These are phyloP conservation scores for Russula lepida DNA, from an alignment of 768 basidiomycete genomes.

Conservation along the genomic window DNA sequence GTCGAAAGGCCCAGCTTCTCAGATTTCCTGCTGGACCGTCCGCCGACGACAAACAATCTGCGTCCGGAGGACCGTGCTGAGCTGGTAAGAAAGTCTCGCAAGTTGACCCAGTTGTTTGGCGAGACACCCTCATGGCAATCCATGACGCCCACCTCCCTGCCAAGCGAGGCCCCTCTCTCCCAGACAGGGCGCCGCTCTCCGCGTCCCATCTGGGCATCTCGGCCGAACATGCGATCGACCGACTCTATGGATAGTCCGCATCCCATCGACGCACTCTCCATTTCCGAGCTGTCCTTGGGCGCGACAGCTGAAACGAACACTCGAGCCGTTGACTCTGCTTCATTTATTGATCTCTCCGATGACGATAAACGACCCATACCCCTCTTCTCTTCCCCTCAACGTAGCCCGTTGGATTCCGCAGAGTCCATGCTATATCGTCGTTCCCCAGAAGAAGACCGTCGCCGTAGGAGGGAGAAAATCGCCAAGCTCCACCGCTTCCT, in stretches of 20 bases:
- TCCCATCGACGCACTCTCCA: constrained; percentile 36
- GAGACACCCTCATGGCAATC: constrained; percentile 37
- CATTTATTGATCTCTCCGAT: constrained; percentile 65
- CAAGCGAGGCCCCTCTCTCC: background rate
- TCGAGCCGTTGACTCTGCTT: constrained; percentile 23
- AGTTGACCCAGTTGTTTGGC: constrained; percentile 76
- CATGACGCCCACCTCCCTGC: constrained; percentile 6
- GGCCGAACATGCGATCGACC: background rate
- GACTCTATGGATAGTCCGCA: constrained; percentile 26
- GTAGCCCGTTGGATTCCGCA: constrained; percentile 39
- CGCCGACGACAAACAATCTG: constrained; percentile 63
- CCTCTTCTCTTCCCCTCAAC: constrained; percentile 21
- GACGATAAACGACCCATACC: constrained; percentile 36
- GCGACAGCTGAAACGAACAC: constrained; percentile 1
- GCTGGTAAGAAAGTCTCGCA: constrained; percentile 63
- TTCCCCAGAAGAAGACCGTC: constrained; percentile 51
- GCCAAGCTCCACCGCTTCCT: constrained; percentile 80
- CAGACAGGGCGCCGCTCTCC: background rate
- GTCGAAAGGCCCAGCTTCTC: constrained; percentile 7
- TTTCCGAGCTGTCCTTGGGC: background rate
- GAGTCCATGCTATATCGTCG: constrained; percentile 32
- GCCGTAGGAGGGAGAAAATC: constrained; percentile 65
- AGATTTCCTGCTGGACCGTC: constrained; percentile 29
- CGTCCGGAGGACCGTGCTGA: constrained; percentile 59
- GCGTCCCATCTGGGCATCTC: background rate